Base-by-base conservation (phyloP, 1,284 basidiomycete species). In the Moesziomyces sp. region DNA sequence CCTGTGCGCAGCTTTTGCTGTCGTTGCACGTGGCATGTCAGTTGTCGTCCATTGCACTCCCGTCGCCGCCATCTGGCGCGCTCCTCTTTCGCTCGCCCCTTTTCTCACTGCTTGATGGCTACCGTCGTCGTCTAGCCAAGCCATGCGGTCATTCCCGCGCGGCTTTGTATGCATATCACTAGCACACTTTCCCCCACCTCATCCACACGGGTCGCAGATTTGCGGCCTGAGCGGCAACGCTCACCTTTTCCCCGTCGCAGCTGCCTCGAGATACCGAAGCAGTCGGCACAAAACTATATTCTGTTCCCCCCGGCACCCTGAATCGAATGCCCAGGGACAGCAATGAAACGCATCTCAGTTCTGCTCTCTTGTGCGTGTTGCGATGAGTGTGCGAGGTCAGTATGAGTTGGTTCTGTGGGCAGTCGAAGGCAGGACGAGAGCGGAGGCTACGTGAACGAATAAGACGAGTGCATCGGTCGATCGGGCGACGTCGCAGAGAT, bases 131-230 rank as follows among this genome's bases (percentile, higher is more conserved):
- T 58, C 48, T 40, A 55, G 66, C 60, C 60, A 69, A 63, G 66
- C 52, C 66, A 56, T 46, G 56, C 52, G 66, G 64, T 55, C 50
- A 52, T 53, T 55, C 48, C 52, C 65, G 44, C 51, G 58, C 67
- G 57, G 61, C 60, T 70, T 64, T 70, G 61, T 70, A 63, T 70
- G 67, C 67, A 64, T 70, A 63, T 40, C 24, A 52, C 48, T 55
- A 59, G 47, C 60, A 70, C 60, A 64, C 53, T 60, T 53, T 58
- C 56, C 40, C 23, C 24, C 44, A 43, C 48, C 49, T 30, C 35
- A 46, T 43, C 43, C 23, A 42, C 38, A 62, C 46, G 47, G 58
- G 38, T 50, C 58, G 52, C 58, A 38, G n/a, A 24, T 23, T 16
- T 23, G 42, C 42, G 47, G 24, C 40, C 14, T 35, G 18, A 18